Evolutionary conservation across 202 grass and related monocot species (phyloP).

Genomic region (Musa balbisiana): DNA sequence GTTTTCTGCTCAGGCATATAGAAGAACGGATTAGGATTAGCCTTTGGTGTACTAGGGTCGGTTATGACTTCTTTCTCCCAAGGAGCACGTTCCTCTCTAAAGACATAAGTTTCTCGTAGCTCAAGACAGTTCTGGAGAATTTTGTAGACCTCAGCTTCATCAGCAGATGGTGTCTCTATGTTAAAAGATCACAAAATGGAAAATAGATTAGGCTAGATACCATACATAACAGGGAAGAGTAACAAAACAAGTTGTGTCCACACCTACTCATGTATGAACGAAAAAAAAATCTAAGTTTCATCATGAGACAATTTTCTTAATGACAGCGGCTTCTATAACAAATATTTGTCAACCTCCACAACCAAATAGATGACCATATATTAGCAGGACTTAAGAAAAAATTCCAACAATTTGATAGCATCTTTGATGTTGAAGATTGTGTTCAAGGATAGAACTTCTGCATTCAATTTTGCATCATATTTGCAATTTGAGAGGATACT

Average conservation of each 20-base stretch:
- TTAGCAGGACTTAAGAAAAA: not conserved
- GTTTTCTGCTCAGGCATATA: constrained; percentile 63
- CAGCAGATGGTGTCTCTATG: constrained; percentile 59
- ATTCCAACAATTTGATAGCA: not conserved
- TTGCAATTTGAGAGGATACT: not conserved
- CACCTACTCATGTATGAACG: not conserved
- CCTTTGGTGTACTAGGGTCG: constrained; percentile 86
- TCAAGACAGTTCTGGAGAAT: constrained; percentile 86
- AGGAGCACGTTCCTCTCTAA: constrained; percentile 73
- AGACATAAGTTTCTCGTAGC: constrained; percentile 75
- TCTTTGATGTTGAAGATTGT: not conserved
- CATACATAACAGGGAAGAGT: not conserved
- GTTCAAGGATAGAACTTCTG: not conserved
- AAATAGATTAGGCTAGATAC: not conserved
- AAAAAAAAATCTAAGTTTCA: too few species aligned
- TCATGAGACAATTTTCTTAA: not conserved
- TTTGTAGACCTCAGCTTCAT: constrained; percentile 81
- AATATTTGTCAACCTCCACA: not conserved
- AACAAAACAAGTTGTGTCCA: not conserved
- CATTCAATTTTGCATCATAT: not conserved
- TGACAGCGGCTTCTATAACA: not conserved
- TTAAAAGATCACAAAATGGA: constrained; percentile 4
- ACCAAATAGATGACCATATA: not conserved
- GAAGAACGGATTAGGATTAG: constrained; percentile 65
- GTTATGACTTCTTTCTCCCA: constrained; percentile 93